A percentile compares a stretch with the other conserved stretches of the same genome.
phyloP scores from a whole-genome alignment of 306 rosid species.

The Vicia faba region DNA sequence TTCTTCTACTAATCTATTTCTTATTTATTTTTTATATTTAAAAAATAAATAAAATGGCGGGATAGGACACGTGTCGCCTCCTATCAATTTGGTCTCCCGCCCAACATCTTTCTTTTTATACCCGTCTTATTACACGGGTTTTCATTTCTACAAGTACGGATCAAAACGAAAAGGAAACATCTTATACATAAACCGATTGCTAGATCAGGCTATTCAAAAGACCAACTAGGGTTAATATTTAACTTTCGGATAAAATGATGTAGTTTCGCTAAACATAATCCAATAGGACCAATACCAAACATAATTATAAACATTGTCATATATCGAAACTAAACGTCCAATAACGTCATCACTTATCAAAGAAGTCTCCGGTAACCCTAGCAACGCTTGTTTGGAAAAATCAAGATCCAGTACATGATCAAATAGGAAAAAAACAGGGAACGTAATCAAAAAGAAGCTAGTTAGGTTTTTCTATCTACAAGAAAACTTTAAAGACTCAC shows the following conservation, averaged over 20 bases:
- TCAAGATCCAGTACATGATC: neutral
- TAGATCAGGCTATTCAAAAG: neutral
- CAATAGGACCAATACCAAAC: slow-evolving; percentile 26
- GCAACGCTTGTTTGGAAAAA: slow-evolving; percentile 6
- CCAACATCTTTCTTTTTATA: neutral
- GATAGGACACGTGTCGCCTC: neutral
- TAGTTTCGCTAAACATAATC: slow-evolving; percentile 7
- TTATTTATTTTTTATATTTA: neutral
- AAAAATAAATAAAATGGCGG: neutral
- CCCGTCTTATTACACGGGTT: neutral
- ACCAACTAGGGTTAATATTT: slow-evolving; percentile 11
- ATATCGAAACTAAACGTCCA: neutral
- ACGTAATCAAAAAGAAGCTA: slow-evolving; percentile 4
- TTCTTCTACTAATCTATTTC: slow-evolving; percentile 21
- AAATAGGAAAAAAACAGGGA: slow-evolving; percentile 3
- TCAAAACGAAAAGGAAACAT: slow-evolving; percentile 32
- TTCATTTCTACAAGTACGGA: neutral
- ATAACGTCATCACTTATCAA: neutral
- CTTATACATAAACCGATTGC: neutral
- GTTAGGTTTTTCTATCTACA: neutral
- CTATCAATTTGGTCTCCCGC: neutral
- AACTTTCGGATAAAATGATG: neutral
- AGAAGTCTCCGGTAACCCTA: slow-evolving; percentile 15
- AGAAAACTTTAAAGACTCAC: neutral
- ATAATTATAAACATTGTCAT: neutral